Evolutionary conservation across 768 basidiomycete species (phyloP).

Genomic region (Leccinum boreale): DNA sequence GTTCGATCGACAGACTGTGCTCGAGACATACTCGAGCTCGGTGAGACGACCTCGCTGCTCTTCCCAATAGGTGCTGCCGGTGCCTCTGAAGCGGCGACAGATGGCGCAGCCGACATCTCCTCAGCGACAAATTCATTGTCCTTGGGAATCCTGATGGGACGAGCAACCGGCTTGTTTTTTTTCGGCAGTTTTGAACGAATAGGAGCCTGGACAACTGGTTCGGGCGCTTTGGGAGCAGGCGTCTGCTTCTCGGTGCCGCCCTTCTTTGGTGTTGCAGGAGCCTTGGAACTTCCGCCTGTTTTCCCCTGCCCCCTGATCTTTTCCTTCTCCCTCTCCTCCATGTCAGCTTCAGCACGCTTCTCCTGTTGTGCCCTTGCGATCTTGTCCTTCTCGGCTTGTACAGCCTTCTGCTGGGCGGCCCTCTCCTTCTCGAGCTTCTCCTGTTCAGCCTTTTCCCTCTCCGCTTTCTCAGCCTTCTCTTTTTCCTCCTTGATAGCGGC

Average conservation of each 20-base stretch:
- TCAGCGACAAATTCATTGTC: conserved; percentile 50
- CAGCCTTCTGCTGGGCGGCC: conserved; percentile 29
- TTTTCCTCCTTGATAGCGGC: conserved; percentile 38
- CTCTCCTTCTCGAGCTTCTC: conserved; percentile 41
- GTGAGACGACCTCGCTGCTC: conserved; percentile 34
- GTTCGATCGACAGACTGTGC: conserved; percentile 57
- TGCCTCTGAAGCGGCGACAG: conserved; percentile 48
- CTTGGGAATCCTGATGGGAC: conserved; percentile 55
- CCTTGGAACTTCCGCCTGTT: conserved; percentile 25
- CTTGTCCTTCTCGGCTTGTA: conserved; percentile 37
- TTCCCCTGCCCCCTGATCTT: conserved; percentile 27
- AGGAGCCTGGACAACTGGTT: conserved; percentile 58
- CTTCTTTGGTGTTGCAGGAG: conserved; percentile 16
- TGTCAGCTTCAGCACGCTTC: conserved; percentile 26
- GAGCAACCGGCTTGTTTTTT: conserved; percentile 68
- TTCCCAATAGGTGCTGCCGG: conserved; percentile 36
- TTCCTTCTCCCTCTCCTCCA: conserved; percentile 30
- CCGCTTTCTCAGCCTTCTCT: conserved; percentile 35
- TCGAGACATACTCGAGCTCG: conserved; percentile 55
- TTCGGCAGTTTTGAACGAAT: conserved; percentile 81
- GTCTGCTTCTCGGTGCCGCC: conserved; percentile 18
- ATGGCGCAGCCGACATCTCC: conserved; percentile 40
- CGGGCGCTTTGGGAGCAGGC: conserved; percentile 19
- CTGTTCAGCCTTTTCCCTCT: conserved; percentile 36
- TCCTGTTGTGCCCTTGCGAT: conserved; percentile 33